Conservation (phyloP, 495 filamentous ascomycete species). For the Elasticomyces elasticus region DNA sequence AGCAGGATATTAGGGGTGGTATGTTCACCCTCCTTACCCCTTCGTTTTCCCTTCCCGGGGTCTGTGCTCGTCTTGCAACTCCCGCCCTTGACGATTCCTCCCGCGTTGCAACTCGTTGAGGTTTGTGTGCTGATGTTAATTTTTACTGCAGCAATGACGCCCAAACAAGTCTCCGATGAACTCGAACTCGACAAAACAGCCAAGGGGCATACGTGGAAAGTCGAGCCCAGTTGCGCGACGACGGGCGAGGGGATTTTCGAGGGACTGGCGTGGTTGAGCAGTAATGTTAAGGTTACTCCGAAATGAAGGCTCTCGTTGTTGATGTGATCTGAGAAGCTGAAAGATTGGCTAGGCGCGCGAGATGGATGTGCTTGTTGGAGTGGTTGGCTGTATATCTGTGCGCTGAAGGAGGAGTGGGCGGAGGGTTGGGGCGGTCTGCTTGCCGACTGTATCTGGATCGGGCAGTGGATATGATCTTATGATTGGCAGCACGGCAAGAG, state of each 20-base stretch:
- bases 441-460: too few relatives aligned
- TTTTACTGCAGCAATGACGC: slow-evolving; percentile 60
- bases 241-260: slow-evolving; percentile 90
- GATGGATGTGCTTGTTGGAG: neutral
- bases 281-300: slow-evolving; percentile 20
- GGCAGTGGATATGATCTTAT: too few relatives aligned
- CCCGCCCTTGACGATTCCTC: too few relatives aligned
- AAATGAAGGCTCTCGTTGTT: slow-evolving; percentile 6
- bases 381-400: too few relatives aligned
- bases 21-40: slow-evolving; percentile 3
- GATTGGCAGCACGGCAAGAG: too few relatives aligned
- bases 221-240: slow-evolving; percentile 89
- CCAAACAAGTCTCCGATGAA: slow-evolving; percentile 73
- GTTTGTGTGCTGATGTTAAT: neutral
- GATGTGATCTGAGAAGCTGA: too few relatives aligned
- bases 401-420: too few relatives aligned
- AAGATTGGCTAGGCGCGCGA: too few relatives aligned
- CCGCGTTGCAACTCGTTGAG: too few relatives aligned
- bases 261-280: slow-evolving; percentile 47
- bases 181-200: slow-evolving; percentile 70
- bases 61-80: too few relatives aligned
- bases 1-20: slow-evolving; percentile 88
- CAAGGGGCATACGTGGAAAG: slow-evolving; percentile 91
- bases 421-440: too few relatives aligned
- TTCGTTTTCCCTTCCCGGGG: too few relatives aligned